Percentiles rank a stretch among this genome's conserved stretches.
phyloP scores from a whole-genome alignment of 306 rosid species.

The Ochetophila trinervis region DNA sequence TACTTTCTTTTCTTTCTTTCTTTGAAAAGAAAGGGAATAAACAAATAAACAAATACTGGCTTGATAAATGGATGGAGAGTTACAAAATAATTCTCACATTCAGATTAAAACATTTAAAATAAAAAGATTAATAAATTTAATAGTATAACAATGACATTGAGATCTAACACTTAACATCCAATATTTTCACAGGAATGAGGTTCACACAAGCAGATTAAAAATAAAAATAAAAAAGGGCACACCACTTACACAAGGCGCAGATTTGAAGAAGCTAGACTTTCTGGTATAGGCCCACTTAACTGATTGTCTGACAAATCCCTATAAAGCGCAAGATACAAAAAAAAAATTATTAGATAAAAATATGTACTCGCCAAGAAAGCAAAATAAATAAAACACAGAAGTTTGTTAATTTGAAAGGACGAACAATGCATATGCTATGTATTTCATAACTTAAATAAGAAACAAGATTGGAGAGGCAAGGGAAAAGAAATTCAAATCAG shows the following conservation, averaged over 20 bases:
- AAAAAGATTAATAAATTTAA: not conserved
- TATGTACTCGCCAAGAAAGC: not conserved
- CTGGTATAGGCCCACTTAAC: slow-evolving; percentile 76
- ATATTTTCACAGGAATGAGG: not conserved
- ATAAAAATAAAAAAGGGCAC: slow-evolving; percentile 17
- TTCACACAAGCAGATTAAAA: not conserved
- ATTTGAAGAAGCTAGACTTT: slow-evolving; percentile 62
- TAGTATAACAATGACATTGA: not conserved
- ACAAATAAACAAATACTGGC: not conserved
- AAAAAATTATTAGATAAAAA: not conserved
- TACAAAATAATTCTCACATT: not conserved
- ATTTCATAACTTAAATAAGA: not conserved
- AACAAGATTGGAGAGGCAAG: not conserved
- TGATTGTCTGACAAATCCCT: slow-evolving; percentile 93
- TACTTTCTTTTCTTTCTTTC: not conserved
- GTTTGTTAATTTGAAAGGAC: not conserved
- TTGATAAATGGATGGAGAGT: slow-evolving; percentile 1
- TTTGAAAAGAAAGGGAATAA: too few species aligned
- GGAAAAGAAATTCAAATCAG: not conserved
- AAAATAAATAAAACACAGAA: not conserved
- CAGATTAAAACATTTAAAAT: too few species aligned
- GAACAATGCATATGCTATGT: not conserved
- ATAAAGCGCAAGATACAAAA: slow-evolving; percentile 2
- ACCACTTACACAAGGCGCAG: slow-evolving; percentile 87
- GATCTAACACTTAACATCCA: not conserved